Base-by-base conservation (phyloP, 2,329 filamentous ascomycete genomes). In the Fusarium sambucinum region DNA sequence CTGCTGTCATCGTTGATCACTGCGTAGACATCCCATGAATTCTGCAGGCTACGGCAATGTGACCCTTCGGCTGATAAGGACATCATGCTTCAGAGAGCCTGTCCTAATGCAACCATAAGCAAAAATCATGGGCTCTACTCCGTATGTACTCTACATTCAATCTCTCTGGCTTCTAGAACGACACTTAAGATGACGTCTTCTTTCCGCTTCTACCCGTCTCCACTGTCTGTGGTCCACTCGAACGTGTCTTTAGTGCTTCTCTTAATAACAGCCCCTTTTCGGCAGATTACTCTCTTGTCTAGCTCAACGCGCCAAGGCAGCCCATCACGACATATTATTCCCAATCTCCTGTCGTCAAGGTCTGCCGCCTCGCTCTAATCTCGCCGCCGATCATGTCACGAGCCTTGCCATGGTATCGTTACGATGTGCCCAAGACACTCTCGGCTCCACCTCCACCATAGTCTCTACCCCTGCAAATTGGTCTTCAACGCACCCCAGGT, bases 111-210 rank as follows among this genome's bases (percentile, higher is more conserved):
- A 44, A 46, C 52, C 32, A 47, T 30, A 48, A 17, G 23, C 19
- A 53, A 44, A 25, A 25, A 30, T 37, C n/a, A 57, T 42, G 40
- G 13, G 35, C 32, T 50, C 25, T 32, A 32, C 59, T 27, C 27
- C 27, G 8, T 27, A 14, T 6, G 3, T 7, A 17, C 32, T 46
- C 29, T 48, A 16, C n/a, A 50, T 32, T 44, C 38, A 41, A 27
- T 38, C n/a, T 66, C 48, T 56, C 50, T 47, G 51, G 51, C 68
- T 73, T 73, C 71, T 73, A 73, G 71, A 73, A 73, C 59, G 57
- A 71, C 35, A 21, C 32, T 50, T 23, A 23, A 29, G 66, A 72
- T 71, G 71, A 70, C 65, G 55, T 72, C 54, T 52, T 51, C 47
- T 33, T 25, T 55, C 51, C 46, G 21, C 44, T 42, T 61, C 46